Evolutionary conservation across 345 rosid species (phyloP), one percentile per base, ranked within the genome.

Genomic region (Hibiscus syriacus): DNA sequence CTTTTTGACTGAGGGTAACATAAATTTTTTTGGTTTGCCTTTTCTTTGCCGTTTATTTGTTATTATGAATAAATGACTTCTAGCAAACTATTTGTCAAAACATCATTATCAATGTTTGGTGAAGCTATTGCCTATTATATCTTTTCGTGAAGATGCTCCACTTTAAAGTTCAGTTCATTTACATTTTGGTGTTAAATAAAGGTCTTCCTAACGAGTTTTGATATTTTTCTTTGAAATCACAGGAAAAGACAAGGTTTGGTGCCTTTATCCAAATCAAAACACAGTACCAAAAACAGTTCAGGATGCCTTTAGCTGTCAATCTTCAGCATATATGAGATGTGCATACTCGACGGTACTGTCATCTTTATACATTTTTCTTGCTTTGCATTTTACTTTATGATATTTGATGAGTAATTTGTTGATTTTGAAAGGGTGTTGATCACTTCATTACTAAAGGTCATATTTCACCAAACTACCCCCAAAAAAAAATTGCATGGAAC

Each of bases 241-340:
- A 93, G 98, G 98, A 45, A 82, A 83, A 80, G 73, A 64, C 74
- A 85, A 72, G 49, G 92, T 93, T 4, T 82, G 91, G 86, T 93
- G 98, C 74, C 94, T 90, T 68, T 93, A 93, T 78, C 98, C 98
- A 23, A 90, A 76, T 77, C 87, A 86, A 71, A 86, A 84, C 79
- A 85, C 74, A n/a, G 79, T 48, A 36, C 69, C 82, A 63, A 76
- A 62, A 71, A 82, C 98, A 0, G 87, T 84, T 74, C 80, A 80
- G 70, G 83, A 87, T 23, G 80, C 79, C 61, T 78, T 90, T 52
- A 73, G 75, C 64, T 45, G 66, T 50, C 77, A 72, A 49, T 53
- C 72, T 72, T 74, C 83, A 53, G 71, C 66, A 39, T 77, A 75
- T 75, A 60, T 32, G 61, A 82, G 72, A 55, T n/a, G 68, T 68